Conservation (phyloP, 805 yeast species). For the Metschnikowia dekortorum region DNA sequence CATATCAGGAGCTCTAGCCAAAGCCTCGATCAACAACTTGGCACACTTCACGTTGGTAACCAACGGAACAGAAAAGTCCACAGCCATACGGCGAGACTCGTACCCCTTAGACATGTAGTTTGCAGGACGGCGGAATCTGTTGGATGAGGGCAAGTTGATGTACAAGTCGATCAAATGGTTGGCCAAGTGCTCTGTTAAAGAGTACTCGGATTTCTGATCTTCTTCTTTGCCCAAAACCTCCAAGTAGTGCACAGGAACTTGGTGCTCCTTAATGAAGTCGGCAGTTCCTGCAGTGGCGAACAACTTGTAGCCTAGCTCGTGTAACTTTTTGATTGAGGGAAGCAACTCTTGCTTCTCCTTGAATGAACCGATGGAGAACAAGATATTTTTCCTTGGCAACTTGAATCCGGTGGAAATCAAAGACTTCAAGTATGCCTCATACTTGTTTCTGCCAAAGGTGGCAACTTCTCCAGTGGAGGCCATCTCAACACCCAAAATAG, state of each 20-base stretch:
- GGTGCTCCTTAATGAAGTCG: constrained; percentile 94
- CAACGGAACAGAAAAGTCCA: constrained; percentile 95
- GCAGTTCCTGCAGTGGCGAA: constrained; percentile 99
- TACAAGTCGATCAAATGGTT: constrained; percentile 94
- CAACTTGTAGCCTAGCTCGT: constrained; percentile 80
- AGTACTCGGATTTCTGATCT: constrained; percentile 86
- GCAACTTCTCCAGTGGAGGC: constrained; percentile 99
- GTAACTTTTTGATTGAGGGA: constrained; percentile 77
- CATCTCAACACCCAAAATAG: constrained; percentile 97
- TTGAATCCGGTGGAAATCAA: constrained; percentile 93
- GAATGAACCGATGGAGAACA: constrained; percentile 92
- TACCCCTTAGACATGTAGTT: constrained; percentile 96
- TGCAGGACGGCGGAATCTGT: constrained; percentile 98
- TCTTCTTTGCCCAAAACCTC: constrained; percentile 76
- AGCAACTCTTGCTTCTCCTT: constrained; percentile 92
- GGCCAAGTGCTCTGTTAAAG: constrained; percentile 93
- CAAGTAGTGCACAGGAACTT: constrained; percentile 88
- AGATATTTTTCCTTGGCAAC: constrained; percentile 89
- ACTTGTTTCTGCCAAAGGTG: constrained; percentile 90
- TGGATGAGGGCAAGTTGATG: constrained; percentile 93
- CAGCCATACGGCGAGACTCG: constrained; percentile 99
- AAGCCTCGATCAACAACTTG: constrained; percentile 90
- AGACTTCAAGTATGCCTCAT: constrained; percentile 95
- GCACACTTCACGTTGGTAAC: constrained; percentile 98
- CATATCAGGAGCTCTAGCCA: constrained; percentile 63